A percentile compares a stretch with the other conserved stretches of the same genome.
These are phyloP conservation scores for Ascochyta rabiei DNA, from an alignment of 2,329 filamentous ascomycete species.

Conservation along the genomic window DNA sequence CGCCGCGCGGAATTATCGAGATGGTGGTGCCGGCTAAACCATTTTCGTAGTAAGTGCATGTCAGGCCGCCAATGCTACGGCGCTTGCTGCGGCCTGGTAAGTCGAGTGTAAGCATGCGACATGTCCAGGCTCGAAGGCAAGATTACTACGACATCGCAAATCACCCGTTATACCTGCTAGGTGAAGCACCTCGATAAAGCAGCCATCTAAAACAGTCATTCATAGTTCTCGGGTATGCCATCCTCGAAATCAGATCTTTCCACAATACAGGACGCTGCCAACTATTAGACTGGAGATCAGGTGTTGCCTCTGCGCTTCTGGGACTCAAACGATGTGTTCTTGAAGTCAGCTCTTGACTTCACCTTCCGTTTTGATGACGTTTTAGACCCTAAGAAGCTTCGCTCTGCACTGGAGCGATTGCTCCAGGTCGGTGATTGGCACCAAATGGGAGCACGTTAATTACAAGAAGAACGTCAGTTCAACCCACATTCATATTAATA, in stretches of 20 bases:
- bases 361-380: background rate
- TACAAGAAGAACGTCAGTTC: background rate
- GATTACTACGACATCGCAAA: too few species aligned
- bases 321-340: background rate
- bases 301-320: background rate
- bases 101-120: background rate
- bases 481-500: too few species aligned
- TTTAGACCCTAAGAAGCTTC: background rate
- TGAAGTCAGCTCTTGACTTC: background rate
- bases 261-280: background rate
- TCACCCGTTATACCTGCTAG: too few species aligned
- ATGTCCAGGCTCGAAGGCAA: background rate
- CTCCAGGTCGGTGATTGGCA: background rate
- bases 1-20: background rate
- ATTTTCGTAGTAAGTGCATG: background rate
- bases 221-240: too few species aligned
- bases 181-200: too few species aligned
- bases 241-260: background rate
- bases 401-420: background rate
- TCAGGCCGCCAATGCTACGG: too few species aligned
- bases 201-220: too few species aligned
- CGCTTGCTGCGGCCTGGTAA: too few species aligned
- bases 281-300: background rate
- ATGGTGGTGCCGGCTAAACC: background rate
- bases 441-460: constrained; percentile 1